Evolutionary conservation across 2,329 filamentous ascomycete species (phyloP).

Genomic region (Sporothrix pseudoabietina): DNA sequence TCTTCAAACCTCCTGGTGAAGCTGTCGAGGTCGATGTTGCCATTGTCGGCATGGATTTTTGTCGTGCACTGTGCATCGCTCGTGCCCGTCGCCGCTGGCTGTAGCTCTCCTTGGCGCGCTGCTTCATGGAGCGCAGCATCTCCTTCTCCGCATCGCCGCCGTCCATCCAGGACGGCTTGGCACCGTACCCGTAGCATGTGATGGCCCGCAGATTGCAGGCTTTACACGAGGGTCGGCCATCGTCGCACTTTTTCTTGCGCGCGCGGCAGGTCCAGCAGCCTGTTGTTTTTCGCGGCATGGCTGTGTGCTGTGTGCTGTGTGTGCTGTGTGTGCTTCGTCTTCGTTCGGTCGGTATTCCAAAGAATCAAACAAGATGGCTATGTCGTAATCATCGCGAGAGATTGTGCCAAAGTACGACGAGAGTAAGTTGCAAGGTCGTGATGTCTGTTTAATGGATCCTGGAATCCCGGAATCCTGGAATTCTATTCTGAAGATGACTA

Average conservation of each 20-base stretch:
- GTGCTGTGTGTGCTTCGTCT: background rate
- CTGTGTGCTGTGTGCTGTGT: background rate
- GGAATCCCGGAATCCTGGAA: background rate
- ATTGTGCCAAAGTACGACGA: background rate
- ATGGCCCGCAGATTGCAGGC: constrained; percentile 25
- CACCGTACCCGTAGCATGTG: constrained; percentile 27
- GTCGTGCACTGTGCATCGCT: background rate
- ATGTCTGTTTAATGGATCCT: background rate
- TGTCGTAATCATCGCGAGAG: background rate
- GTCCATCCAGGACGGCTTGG: constrained; percentile 30
- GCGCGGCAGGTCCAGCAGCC: constrained; percentile 31
- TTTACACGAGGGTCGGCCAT: constrained; percentile 24
- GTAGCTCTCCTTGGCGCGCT: constrained; percentile 30
- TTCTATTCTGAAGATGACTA: too few relatives aligned
- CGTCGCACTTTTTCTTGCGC: constrained; percentile 32
- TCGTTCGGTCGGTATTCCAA: background rate
- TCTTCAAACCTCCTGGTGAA: background rate
- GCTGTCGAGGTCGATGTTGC: background rate
- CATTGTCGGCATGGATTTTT: background rate
- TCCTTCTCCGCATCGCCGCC: constrained; percentile 21
- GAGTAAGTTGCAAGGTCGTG: background rate
- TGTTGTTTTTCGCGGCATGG: constrained; percentile 30
- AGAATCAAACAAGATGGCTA: background rate
- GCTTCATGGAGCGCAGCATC: constrained; percentile 26
- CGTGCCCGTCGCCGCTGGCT: constrained; percentile 27